A percentile compares a stretch with the other conserved stretches of the same genome.
Evolutionary conservation across 192 early-diverging fungal species (phyloP).

Genomic region (Kappamyces sp.): DNA sequence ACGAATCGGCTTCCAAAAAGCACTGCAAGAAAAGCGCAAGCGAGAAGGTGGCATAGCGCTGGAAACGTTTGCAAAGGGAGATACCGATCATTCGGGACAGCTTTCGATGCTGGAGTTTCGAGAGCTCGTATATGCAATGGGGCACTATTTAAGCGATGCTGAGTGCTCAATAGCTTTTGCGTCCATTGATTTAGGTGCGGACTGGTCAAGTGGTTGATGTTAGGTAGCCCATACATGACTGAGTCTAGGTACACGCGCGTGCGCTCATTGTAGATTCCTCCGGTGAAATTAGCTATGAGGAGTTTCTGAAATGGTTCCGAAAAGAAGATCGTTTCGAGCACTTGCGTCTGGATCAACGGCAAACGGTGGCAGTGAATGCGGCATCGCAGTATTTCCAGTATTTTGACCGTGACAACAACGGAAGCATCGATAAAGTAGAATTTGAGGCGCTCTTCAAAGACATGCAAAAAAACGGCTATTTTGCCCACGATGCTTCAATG

Average conservation of each 20-base stretch:
- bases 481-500: slow-evolving; percentile 3
- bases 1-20: too few relatives aligned
- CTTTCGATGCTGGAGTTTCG: slow-evolving; percentile 14
- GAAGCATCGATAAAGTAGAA: slow-evolving; percentile 3
- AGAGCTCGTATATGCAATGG: slow-evolving; percentile 17
- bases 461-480: slow-evolving; percentile 4
- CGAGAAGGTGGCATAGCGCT: too few relatives aligned
- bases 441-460: slow-evolving; percentile 13
- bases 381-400: slow-evolving; percentile 19
- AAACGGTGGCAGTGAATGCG: slow-evolving; percentile 3
- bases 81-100: background rate
- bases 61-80: background rate
- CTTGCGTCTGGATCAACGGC: background rate
- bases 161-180: slow-evolving; percentile 13
- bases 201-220: too few relatives aligned
- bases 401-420: slow-evolving; percentile 11
- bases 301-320: slow-evolving; percentile 17
- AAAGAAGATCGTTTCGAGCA: slow-evolving; percentile 17
- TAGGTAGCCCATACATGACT: too few relatives aligned
- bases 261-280: slow-evolving; percentile 47
- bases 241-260: too few relatives aligned
- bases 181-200: too few relatives aligned
- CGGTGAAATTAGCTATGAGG: slow-evolving; percentile 9
- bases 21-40: too few relatives aligned
- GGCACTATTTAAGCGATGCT: slow-evolving; percentile 12